Conservation (phyloP, 805 yeast genomes). For the Suhomyces vadensis region DNA sequence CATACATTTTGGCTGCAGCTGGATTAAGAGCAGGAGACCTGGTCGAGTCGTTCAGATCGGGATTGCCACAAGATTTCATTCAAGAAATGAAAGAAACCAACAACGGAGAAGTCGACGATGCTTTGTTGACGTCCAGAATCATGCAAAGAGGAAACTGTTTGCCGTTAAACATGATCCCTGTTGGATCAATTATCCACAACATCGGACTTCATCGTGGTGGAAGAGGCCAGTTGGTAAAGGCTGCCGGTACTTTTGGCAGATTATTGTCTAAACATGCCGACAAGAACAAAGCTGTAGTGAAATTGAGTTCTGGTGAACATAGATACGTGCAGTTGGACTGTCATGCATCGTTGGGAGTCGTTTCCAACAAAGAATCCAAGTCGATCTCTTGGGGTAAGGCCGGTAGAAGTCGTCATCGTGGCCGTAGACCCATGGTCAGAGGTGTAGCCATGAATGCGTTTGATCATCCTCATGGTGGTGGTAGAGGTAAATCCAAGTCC, state of each 20-base stretch:
- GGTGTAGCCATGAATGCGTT: slow-evolving; percentile 98
- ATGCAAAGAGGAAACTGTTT: slow-evolving; percentile 93
- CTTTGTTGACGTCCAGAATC: slow-evolving; percentile 80
- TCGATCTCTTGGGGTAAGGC: slow-evolving; percentile 92
- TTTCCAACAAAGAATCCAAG: slow-evolving; percentile 91
- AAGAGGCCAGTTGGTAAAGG: slow-evolving; percentile 87
- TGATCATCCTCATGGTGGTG: slow-evolving; percentile 99
- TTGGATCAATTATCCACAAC: slow-evolving; percentile 86
- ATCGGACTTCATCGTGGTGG: slow-evolving; percentile 69
- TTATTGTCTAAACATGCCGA: slow-evolving; percentile 76
- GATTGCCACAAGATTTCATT: slow-evolving; percentile 74
- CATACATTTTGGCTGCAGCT: slow-evolving; percentile 87
- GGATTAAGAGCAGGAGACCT: slow-evolving; percentile 92
- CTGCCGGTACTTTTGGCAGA: slow-evolving; percentile 95
- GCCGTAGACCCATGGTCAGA: slow-evolving; percentile 92
- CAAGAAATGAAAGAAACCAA: slow-evolving; percentile 62
- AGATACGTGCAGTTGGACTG: slow-evolving; percentile 84
- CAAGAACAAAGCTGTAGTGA: slow-evolving; percentile 69
- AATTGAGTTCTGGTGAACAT: slow-evolving; percentile 90
- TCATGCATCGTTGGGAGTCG: slow-evolving; percentile 91
- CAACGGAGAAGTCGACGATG: slow-evolving; percentile 89
- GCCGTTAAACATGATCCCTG: slow-evolving; percentile 90
- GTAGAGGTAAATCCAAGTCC: slow-evolving; percentile 98
- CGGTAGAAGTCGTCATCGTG: slow-evolving; percentile 89
- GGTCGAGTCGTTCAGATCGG: slow-evolving; percentile 86